phyloP scores from a whole-genome alignment of 257 asterid species.

The Solanum dulcamara region DNA sequence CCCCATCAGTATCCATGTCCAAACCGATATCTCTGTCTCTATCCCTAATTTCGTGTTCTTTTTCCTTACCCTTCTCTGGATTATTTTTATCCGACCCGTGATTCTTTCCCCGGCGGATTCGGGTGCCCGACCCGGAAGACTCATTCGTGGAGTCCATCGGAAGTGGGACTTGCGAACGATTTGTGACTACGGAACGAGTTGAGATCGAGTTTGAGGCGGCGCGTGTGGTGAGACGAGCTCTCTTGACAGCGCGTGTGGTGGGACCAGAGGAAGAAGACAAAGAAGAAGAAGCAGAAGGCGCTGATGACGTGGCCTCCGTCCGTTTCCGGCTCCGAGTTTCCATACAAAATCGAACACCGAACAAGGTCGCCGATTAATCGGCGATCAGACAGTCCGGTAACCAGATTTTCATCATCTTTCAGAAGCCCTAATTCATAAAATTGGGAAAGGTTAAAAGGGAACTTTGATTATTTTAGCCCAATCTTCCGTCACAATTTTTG shows the following conservation, averaged over 20 bases:
- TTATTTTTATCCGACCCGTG: conserved; percentile 28
- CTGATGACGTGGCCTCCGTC: conserved; percentile 99
- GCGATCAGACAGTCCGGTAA: conserved; percentile 59
- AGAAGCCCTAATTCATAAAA: conserved; percentile 22
- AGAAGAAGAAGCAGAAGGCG: conserved; percentile 44
- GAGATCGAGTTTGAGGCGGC: neutral
- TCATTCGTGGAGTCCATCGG: neutral
- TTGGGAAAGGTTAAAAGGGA: conserved; percentile 1
- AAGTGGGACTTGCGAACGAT: neutral
- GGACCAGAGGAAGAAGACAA: neutral
- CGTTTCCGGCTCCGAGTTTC: conserved; percentile 99
- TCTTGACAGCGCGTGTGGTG: neutral
- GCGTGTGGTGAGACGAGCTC: neutral
- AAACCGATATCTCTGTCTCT: conserved; percentile 53
- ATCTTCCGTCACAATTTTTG: conserved; percentile 5
- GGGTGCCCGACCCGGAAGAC: conserved; percentile 32
- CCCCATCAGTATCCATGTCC: conserved; percentile 44
- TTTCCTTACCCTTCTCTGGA: conserved; percentile 84
- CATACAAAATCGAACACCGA: conserved; percentile 68
- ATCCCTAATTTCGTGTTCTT: conserved; percentile 56
- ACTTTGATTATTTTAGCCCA: conserved; percentile 8
- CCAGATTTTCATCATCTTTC: conserved; percentile 25
- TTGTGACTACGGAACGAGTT: neutral
- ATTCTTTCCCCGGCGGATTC: conserved; percentile 74
- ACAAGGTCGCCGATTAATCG: conserved; percentile 90